Evolutionary conservation across 129 eudicot species (phyloP).

Genomic region (Ambrosia artemisiifolia): DNA sequence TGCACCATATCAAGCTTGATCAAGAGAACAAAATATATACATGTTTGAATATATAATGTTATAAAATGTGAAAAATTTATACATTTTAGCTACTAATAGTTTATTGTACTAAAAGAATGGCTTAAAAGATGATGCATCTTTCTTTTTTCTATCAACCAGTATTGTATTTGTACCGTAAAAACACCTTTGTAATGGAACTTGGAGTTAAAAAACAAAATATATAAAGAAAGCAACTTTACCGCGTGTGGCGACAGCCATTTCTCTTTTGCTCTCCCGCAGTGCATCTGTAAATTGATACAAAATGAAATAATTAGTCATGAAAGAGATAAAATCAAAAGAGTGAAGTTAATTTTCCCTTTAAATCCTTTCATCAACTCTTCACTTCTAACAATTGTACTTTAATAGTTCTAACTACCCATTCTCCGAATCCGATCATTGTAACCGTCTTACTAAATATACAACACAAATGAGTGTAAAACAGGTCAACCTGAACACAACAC

Average conservation of each 20-base stretch:
- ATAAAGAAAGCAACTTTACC: conserved; percentile 37
- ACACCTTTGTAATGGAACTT: background rate
- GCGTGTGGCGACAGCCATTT: conserved; percentile 80
- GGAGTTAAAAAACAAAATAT: background rate
- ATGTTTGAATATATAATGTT: background rate
- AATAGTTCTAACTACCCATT: too few species aligned
- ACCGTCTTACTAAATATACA: too few species aligned
- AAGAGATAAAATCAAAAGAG: background rate
- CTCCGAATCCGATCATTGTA: too few species aligned
- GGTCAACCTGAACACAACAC: too few species aligned
- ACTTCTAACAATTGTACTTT: too few species aligned
- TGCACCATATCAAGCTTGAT: conserved; percentile 18
- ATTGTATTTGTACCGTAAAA: background rate
- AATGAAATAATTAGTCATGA: background rate
- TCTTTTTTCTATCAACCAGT: background rate
- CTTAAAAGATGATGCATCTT: background rate
- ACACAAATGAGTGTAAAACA: too few species aligned
- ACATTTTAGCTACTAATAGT: background rate
- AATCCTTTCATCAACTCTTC: too few species aligned
- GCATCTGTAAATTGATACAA: conserved; percentile 55
- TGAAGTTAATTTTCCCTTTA: too few species aligned
- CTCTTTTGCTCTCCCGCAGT: conserved; percentile 78
- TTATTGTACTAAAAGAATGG: background rate
- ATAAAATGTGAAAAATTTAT: background rate
- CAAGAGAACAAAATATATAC: background rate